phyloP scores from a whole-genome alignment of 768 basidiomycete genomes.

The Tulasnella sp. region DNA sequence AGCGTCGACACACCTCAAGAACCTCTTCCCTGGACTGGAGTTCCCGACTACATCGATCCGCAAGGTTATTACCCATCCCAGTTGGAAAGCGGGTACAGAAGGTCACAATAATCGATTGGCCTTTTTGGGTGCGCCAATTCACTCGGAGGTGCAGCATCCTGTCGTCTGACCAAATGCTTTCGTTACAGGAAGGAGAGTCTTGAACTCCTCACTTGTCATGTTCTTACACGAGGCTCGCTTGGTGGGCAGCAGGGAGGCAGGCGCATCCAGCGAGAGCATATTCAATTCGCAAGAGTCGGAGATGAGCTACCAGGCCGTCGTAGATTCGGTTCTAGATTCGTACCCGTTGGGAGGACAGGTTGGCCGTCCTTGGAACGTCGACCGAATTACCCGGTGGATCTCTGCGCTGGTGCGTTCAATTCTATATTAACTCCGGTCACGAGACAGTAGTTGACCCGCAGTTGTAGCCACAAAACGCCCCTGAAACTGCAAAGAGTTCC shows the following conservation, averaged over 20 bases:
- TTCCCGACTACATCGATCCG: conserved; percentile 62
- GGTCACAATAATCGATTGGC: conserved; percentile 64
- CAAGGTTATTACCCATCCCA: conserved; percentile 58
- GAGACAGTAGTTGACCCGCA: background rate
- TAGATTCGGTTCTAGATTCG: conserved; percentile 49
- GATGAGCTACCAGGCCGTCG: conserved; percentile 38
- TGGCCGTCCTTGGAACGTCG: conserved; percentile 63
- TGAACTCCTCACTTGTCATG: conserved; percentile 63
- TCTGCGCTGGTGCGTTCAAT: conserved; percentile 32
- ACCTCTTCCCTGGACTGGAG: conserved; percentile 35
- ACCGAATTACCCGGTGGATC: conserved; percentile 63
- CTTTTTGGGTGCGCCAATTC: conserved; percentile 52
- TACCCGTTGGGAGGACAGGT: conserved; percentile 63
- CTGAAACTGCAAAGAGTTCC: background rate
- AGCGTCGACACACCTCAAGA: conserved; percentile 43
- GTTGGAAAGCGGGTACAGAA: conserved; percentile 49
- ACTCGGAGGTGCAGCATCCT: background rate
- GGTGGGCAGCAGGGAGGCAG: background rate
- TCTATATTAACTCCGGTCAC: background rate
- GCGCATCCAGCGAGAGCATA: conserved; percentile 28
- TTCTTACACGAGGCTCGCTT: conserved; percentile 38
- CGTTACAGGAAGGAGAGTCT: conserved; percentile 55
- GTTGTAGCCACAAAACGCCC: background rate
- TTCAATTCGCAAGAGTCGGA: conserved; percentile 19
- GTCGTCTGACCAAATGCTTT: background rate